Evolutionary conservation across 805 yeast species (phyloP).

Genomic region (Dipodascus albidus): DNA sequence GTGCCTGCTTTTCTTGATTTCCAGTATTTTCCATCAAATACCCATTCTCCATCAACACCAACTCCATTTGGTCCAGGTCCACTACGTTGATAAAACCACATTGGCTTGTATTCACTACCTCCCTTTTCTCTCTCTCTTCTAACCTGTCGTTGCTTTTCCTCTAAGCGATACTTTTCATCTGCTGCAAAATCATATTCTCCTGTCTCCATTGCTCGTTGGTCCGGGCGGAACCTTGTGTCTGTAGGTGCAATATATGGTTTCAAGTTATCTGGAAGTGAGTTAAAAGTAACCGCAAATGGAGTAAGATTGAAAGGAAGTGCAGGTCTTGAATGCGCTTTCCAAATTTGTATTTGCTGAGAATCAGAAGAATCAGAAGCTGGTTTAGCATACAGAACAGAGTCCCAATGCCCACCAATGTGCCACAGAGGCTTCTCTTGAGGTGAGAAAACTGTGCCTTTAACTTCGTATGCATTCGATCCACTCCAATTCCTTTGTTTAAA

Average conservation of each 20-base stretch:
- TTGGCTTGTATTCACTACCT: conserved; percentile 47
- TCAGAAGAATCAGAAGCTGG: not conserved
- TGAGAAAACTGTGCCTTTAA: conserved; percentile 68
- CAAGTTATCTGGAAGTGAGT: conserved; percentile 64
- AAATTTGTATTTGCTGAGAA: conserved; percentile 48
- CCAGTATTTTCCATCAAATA: conserved; percentile 54
- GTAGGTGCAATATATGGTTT: conserved; percentile 67
- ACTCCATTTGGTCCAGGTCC: conserved; percentile 75
- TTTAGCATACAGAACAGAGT: conserved; percentile 21
- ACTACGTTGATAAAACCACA: conserved; percentile 54
- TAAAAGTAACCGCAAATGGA: conserved; percentile 76
- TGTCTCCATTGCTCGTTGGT: conserved; percentile 96
- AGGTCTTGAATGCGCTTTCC: conserved; percentile 82
- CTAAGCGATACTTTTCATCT: conserved; percentile 69
- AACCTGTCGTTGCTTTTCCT: conserved; percentile 83
- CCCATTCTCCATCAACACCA: conserved; percentile 58
- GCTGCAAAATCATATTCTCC: conserved; percentile 88
- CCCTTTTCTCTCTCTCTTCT: conserved; percentile 49
- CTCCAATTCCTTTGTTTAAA: conserved; percentile 95
- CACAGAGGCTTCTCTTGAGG: conserved; percentile 53
- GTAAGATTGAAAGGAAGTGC: conserved; percentile 85
- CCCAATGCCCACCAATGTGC: conserved; percentile 93
- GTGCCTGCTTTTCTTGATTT: conserved; percentile 37
- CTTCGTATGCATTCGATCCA: conserved; percentile 82
- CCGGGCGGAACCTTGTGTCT: conserved; percentile 91